Evolutionary conservation across 352 stramenopile species (phyloP).

Genomic region (Globisporangium apiculatum): DNA sequence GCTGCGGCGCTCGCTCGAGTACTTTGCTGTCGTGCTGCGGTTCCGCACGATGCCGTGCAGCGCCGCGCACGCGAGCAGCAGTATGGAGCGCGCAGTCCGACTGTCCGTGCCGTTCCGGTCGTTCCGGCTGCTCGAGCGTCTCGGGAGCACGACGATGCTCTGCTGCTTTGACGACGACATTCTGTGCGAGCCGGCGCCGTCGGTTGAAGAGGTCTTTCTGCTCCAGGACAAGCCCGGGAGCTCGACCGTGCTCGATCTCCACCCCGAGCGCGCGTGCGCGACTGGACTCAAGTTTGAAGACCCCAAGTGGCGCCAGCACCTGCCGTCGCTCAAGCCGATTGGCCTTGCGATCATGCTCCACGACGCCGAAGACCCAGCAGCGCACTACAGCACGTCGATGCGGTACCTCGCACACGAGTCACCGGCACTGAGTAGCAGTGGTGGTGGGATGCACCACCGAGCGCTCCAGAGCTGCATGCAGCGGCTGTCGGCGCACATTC

Average conservation of each 20-base stretch:
- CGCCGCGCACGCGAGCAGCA: constrained; percentile 35
- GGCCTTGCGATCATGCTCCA: constrained; percentile 78
- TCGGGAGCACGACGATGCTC: constrained; percentile 83
- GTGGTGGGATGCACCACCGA: constrained; percentile 34
- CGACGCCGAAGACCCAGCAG: constrained; percentile 59
- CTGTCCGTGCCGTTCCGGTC: constrained; percentile 64
- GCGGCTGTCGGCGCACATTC: constrained; percentile 71
- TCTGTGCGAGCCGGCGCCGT: constrained; percentile 71
- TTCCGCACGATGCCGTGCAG: constrained; percentile 56
- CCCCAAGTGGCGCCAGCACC: constrained; percentile 74
- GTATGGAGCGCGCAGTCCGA: constrained; percentile 13
- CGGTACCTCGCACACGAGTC: constrained; percentile 67
- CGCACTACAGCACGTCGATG: constrained; percentile 60
- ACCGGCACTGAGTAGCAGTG: not conserved
- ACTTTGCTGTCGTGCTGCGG: constrained; percentile 59
- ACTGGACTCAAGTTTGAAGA: constrained; percentile 85
- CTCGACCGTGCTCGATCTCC: constrained; percentile 70
- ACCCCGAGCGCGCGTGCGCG: constrained; percentile 59
- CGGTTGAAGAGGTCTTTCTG: constrained; percentile 80
- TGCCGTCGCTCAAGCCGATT: constrained; percentile 74
- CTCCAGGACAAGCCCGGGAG: constrained; percentile 64
- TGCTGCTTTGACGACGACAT: constrained; percentile 87
- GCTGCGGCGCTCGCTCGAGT: constrained; percentile 59
- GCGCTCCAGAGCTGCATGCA: constrained; percentile 45
- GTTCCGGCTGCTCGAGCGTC: constrained; percentile 70